These are phyloP conservation scores for Tolypocladium pustulatum DNA, from an alignment of 2,329 filamentous ascomycete genomes.

Conservation along the genomic window DNA sequence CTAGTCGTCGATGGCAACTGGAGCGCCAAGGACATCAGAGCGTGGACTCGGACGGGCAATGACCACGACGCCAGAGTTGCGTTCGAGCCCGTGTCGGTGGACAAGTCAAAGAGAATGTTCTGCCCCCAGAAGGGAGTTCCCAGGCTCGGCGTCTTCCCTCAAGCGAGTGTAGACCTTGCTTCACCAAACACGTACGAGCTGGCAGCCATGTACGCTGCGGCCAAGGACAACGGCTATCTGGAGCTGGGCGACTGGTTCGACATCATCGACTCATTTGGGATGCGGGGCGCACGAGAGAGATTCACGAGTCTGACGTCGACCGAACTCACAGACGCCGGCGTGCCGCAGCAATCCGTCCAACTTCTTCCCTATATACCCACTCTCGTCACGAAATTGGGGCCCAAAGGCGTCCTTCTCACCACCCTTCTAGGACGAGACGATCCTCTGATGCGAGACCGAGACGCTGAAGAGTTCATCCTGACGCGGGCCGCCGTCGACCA, in stretches of 20 bases:
- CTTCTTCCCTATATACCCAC: conserved; percentile 81
- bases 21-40: conserved; percentile 52
- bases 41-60: conserved; percentile 56
- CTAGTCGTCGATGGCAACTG: conserved; percentile 85
- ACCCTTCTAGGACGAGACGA: conserved; percentile 60
- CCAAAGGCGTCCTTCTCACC: conserved; percentile 64
- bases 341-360: conserved; percentile 75
- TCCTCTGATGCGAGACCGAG: conserved; percentile 49
- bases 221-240: conserved; percentile 56
- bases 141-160: conserved; percentile 44
- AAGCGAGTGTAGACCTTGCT: conserved; percentile 57
- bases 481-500: conserved; percentile 46
- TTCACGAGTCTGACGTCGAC: conserved; percentile 58
- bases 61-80: conserved; percentile 49
- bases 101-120: conserved; percentile 67
- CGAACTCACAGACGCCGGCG: conserved; percentile 63
- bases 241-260: conserved; percentile 66
- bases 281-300: conserved; percentile 61
- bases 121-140: conserved; percentile 25
- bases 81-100: conserved; percentile 81
- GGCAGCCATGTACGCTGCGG: conserved; percentile 63
- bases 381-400: conserved; percentile 75
- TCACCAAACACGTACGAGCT: conserved; percentile 82
- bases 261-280: conserved; percentile 68
- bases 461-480: conserved; percentile 60